Evolutionary conservation across 1,139 yeast species (phyloP).

Genomic region (Blastobotrys capitulatus): DNA sequence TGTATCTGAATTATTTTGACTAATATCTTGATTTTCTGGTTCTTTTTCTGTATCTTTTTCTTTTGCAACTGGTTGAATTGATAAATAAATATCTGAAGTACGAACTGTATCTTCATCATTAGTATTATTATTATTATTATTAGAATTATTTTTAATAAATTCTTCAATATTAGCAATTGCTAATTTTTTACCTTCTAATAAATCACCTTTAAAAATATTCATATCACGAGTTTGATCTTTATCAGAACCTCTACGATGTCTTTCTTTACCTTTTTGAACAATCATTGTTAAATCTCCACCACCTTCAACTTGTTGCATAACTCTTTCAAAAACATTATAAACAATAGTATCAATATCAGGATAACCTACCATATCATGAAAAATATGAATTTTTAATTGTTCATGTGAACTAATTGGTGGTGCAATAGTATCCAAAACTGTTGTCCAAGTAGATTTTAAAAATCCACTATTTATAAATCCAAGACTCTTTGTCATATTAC

Average conservation of each 20-base stretch:
- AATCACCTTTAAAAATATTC: conserved; percentile 69
- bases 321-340: conserved; percentile 65
- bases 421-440: conserved; percentile 49
- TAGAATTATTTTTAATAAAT: conserved; percentile 31
- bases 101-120: conserved; percentile 31
- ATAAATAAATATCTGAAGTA: conserved; percentile 66
- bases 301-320: conserved; percentile 92
- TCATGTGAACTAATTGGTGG: conserved; percentile 60
- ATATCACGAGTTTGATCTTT: conserved; percentile 42
- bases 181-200: conserved; percentile 82
- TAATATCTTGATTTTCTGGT: conserved; percentile 18
- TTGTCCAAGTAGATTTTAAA: conserved; percentile 38
- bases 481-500: conserved; percentile 10
- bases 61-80: conserved; percentile 58
- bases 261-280: conserved; percentile 41
- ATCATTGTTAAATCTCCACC: conserved; percentile 53
- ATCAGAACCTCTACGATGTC: conserved; percentile 35
- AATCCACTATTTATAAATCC: conserved; percentile 13
- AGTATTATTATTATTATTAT: neutral
- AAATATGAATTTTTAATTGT: conserved; percentile 68
- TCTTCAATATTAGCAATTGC: conserved; percentile 83
- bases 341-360: conserved; percentile 59
- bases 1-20: conserved; percentile 34
- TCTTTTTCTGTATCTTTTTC: conserved; percentile 25
- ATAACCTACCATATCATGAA: conserved; percentile 78